These are phyloP conservation scores for Diplodia seriata DNA, from an alignment of 2,329 filamentous ascomycete species.

Conservation along the genomic window DNA sequence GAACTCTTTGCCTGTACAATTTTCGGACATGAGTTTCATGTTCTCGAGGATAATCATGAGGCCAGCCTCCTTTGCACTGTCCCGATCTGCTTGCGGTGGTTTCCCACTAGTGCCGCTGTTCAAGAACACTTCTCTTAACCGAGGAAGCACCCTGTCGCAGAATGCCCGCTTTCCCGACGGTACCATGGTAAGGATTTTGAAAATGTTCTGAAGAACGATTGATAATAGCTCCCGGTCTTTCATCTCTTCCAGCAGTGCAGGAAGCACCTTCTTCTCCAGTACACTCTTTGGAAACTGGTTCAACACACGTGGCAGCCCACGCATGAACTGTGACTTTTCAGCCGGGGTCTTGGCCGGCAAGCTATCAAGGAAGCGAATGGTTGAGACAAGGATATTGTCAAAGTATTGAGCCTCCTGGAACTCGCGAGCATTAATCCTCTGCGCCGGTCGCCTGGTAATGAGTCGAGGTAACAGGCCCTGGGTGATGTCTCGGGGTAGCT, in stretches of 20 bases:
- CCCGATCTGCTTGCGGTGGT: constrained; percentile 68
- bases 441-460: constrained; percentile 85
- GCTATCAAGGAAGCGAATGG: constrained; percentile 90
- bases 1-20: constrained; percentile 89
- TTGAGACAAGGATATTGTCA: constrained; percentile 94
- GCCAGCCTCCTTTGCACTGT: constrained; percentile 83
- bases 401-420: constrained; percentile 97
- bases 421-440: constrained; percentile 84
- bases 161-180: constrained; percentile 81
- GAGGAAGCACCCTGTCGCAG: constrained; percentile 84
- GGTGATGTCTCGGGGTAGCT: constrained; percentile 79
- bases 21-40: constrained; percentile 75
- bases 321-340: constrained; percentile 91
- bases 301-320: constrained; percentile 83
- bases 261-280: constrained; percentile 91
- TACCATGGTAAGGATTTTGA: constrained; percentile 83
- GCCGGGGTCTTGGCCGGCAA: constrained; percentile 89
- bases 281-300: constrained; percentile 93
- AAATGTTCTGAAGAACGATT: constrained; percentile 86
- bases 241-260: constrained; percentile 86
- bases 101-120: constrained; percentile 56
- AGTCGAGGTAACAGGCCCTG: constrained; percentile 80
- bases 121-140: constrained; percentile 82
- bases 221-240: constrained; percentile 90
- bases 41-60: constrained; percentile 91